Evolutionary conservation across 169 alveolate genomes (phyloP).

Genomic region (Plasmodium malariae): DNA sequence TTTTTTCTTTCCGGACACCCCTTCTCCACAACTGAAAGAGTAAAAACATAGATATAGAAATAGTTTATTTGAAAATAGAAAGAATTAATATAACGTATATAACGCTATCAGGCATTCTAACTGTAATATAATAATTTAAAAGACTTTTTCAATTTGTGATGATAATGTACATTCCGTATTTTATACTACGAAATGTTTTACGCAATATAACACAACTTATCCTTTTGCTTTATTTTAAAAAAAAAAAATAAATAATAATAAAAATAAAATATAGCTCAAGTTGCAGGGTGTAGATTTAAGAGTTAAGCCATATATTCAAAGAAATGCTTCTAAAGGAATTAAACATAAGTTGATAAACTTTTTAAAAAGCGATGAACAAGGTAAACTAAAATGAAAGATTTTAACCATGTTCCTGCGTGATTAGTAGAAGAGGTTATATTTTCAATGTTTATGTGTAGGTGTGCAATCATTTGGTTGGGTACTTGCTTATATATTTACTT

Average conservation of each 20-base stretch:
- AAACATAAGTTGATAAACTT: slow-evolving; percentile 38
- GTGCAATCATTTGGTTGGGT: too few relatives aligned
- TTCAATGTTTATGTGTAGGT: too few relatives aligned
- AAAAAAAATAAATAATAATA: too few relatives aligned
- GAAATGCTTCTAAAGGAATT: slow-evolving; percentile 57
- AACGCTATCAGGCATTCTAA: slow-evolving; percentile 60
- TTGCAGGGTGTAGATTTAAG: slow-evolving; percentile 67
- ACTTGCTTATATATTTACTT: too few relatives aligned
- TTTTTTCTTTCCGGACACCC: neutral
- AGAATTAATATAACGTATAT: slow-evolving; percentile 48
- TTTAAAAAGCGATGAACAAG: slow-evolving; percentile 23
- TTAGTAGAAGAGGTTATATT: too few relatives aligned
- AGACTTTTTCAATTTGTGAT: too few relatives aligned
- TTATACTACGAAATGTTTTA: too few relatives aligned
- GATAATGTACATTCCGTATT: too few relatives aligned
- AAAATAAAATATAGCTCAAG: slow-evolving; percentile 35
- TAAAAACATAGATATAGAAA: slow-evolving; percentile 67
- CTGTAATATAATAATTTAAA: too few relatives aligned
- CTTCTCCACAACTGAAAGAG: slow-evolving; percentile 13
- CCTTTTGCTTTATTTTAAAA: too few relatives aligned
- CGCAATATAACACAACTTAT: too few relatives aligned
- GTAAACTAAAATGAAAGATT: slow-evolving; percentile 8
- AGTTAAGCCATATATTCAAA: slow-evolving; percentile 57
- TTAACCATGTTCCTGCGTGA: too few relatives aligned
- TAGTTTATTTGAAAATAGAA: slow-evolving; percentile 66